Conservation (phyloP, 306 rosid species). For the Adenanthera pavonina region DNA sequence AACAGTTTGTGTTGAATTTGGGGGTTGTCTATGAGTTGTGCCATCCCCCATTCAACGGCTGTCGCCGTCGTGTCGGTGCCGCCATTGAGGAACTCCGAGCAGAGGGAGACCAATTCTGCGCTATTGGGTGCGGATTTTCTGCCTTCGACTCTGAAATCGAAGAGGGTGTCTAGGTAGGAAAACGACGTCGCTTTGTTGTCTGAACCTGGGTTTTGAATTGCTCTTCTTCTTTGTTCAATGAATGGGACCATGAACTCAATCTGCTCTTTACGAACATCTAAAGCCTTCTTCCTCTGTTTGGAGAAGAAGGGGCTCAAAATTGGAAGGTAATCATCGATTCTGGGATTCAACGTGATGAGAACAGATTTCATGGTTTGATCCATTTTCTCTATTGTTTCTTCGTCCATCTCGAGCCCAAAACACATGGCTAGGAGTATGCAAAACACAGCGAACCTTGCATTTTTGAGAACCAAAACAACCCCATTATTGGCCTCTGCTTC, state of each 20-base stretch:
- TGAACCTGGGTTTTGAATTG: conserved; percentile 72
- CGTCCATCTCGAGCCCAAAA: conserved; percentile 89
- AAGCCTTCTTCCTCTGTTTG: conserved; percentile 69
- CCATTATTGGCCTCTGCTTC: conserved; percentile 75
- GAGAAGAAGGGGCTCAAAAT: conserved; percentile 79
- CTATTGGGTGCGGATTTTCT: conserved; percentile 59
- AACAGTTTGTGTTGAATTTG: conserved; percentile 54
- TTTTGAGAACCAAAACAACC: conserved; percentile 66
- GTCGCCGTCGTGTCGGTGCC: conserved; percentile 96
- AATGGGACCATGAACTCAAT: conserved; percentile 63
- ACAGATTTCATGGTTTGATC: conserved; percentile 75
- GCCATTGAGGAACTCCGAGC: conserved; percentile 90
- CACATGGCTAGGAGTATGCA: conserved; percentile 86
- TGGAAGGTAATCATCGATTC: conserved; percentile 88
- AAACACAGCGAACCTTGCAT: conserved; percentile 78
- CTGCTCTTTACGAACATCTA: conserved; percentile 69
- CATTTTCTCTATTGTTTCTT: conserved; percentile 65
- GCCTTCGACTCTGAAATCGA: conserved; percentile 65
- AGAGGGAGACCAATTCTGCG: conserved; percentile 67
- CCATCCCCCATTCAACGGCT: conserved; percentile 89
- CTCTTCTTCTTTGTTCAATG: conserved; percentile 67
- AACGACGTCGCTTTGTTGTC: conserved; percentile 74
- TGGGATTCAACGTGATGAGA: conserved; percentile 67
- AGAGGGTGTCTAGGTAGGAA: conserved; percentile 90
- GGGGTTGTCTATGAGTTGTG: conserved; percentile 64